Evolutionary conservation across 2,329 filamentous ascomycete genomes (phyloP), one percentile per base, ranked within the genome.

Genomic region (Aureobasidium sp.): DNA sequence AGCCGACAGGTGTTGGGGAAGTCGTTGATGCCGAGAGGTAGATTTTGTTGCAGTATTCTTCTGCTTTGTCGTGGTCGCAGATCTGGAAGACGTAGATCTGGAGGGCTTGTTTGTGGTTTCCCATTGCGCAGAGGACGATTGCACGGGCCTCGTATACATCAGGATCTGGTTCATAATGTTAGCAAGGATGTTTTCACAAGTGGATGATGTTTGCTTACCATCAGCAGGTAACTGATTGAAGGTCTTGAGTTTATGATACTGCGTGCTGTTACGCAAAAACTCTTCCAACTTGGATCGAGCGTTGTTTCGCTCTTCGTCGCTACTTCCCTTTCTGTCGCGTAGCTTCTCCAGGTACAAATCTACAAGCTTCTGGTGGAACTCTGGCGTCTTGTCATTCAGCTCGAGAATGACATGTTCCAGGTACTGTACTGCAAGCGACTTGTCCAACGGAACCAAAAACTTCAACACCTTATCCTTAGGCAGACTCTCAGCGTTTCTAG

Each of bases 81-180:
- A 99, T 84, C 73, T 93, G 94, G 76, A 97, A 99, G 32, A 97
- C 93, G 72, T 96, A 99, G 58, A 99, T 96, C 71, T 94, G 89
- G n/a, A 99, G 78, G 0, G 94, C 94, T 75, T 97, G 91, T 71
- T 91, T 92, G 76, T 99, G 92, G 68, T 93, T 88, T 7, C 90
- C 91, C 90, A 97, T 96, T 68, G 94, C 95, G 74, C 90, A 91
- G 41, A 97, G 83, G 21, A 97, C 87, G 48, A 97, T 87, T 7
- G 94, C 94, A 64, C 93, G 86, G 2, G 91, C 86, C 72, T 97
- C 93, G 73, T 89, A 96, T 69, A 97, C 97, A 3, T 84, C 81
- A 0, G 91, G 80, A 72, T 97, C 91, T 93, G 66, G 21, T 30
- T 13, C 13, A 3, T 16, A 6, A n/a, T 27, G 27, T 55, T 25